Percentiles rank a stretch among this genome's conserved stretches.
phyloP scores from a whole-genome alignment of 768 basidiomycete genomes.

The Xerocomus spinulosus region DNA sequence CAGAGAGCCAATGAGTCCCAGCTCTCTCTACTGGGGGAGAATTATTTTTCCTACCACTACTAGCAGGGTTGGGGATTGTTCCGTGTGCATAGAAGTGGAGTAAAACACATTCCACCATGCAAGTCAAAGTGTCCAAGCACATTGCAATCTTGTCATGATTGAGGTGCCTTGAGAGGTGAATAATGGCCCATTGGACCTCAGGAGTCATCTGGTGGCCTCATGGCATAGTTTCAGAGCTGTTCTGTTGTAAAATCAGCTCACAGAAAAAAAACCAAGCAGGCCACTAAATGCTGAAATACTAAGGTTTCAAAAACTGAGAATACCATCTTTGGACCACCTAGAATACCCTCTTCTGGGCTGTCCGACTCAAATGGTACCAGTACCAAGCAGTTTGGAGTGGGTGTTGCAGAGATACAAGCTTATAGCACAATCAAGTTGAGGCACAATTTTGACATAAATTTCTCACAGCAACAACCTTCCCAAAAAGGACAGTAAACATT shows the following conservation, averaged over 20 bases:
- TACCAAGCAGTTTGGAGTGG: not conserved
- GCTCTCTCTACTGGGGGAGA: too few species aligned
- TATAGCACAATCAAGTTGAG: not conserved
- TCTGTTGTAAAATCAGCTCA: not conserved
- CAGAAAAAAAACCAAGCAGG: not conserved
- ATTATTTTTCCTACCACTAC: too few species aligned
- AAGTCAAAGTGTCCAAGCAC: too few species aligned
- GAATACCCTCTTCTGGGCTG: not conserved
- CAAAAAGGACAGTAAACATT: not conserved
- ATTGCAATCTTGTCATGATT: not conserved
- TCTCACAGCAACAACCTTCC: not conserved
- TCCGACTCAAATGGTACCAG: not conserved
- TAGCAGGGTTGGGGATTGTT: too few species aligned
- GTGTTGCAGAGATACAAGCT: not conserved
- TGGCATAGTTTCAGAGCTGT: not conserved
- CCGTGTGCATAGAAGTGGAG: too few species aligned
- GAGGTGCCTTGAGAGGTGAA: not conserved
- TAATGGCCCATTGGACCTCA: not conserved
- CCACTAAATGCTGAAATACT: not conserved
- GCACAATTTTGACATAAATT: not conserved
- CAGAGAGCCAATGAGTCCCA: too few species aligned
- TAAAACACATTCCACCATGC: not conserved
- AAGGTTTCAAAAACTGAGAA: not conserved
- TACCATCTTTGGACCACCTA: not conserved
- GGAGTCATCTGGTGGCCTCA: not conserved